Conservation (phyloP, 2,329 filamentous ascomycete species). For the Aureobasidium sp. region DNA sequence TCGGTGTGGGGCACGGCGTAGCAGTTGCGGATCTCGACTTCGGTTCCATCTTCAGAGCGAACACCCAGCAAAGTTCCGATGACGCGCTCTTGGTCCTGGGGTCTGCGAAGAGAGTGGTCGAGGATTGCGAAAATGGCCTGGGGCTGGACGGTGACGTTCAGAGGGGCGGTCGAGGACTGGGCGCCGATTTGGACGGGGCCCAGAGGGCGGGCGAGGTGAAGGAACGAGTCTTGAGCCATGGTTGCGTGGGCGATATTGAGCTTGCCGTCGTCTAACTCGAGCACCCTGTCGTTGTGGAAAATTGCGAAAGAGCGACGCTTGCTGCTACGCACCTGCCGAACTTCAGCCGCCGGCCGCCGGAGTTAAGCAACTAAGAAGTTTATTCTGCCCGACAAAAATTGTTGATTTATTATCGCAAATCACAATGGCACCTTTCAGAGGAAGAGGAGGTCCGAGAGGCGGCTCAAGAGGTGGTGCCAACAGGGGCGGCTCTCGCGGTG, state of each 20-base stretch:
- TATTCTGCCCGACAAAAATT: too few relatives aligned
- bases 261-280: constrained; percentile 14
- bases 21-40: constrained; percentile 91
- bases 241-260: constrained; percentile 31
- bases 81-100: constrained; percentile 86
- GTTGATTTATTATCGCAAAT: not conserved
- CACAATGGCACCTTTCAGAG: constrained; percentile 16
- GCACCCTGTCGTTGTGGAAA: not conserved
- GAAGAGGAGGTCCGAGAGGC: constrained; percentile 10
- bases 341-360: not conserved
- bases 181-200: constrained; percentile 73
- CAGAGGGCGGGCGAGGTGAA: constrained; percentile 88
- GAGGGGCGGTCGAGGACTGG: constrained; percentile 79
- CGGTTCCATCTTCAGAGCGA: constrained; percentile 91
- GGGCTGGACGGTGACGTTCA: constrained; percentile 90
- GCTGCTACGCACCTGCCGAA: constrained; percentile 8
- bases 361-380: constrained; percentile 2
- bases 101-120: constrained; percentile 89
- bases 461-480: constrained; percentile 2
- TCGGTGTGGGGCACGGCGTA: constrained; percentile 98
- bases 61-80: constrained; percentile 93
- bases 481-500: not conserved
- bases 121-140: constrained; percentile 67
- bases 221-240: constrained; percentile 85
- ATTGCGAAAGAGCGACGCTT: constrained; percentile 6